Base-by-base conservation (phyloP, 1,284 basidiomycete genomes). In the Apiotrichum porosum region DNA sequence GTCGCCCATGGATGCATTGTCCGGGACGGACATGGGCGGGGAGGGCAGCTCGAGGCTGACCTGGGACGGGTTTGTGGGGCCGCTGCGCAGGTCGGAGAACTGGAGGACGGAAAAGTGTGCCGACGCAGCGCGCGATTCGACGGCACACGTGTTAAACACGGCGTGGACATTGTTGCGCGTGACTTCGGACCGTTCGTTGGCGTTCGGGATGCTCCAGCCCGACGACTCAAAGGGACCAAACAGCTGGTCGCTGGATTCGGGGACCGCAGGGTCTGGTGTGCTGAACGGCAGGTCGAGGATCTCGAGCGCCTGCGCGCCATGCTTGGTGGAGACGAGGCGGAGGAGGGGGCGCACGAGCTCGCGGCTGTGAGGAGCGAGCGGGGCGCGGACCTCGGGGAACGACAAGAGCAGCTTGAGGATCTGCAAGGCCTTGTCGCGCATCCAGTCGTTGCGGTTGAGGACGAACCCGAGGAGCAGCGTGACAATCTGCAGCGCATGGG, bases 331-430 rank as follows among this genome's bases (percentile, higher is more conserved):
- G 13, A 95, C 78, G 22, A 95, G 79, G 22, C 89, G 83, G 28
- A 97, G 76, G 18, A 97, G 76, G 0, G 93, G 93, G 83, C 91
- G 91, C 19, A 95, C 79, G 18, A 94, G 77, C 66, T 94, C 92
- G 0, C 86, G 85, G 1, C 87, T 86, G 30, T 91, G 77, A 0
- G 82, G 77, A 46, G 85, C 83, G 10, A 90, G 79, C 18, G 83
- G 81, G 44, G 79, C 83, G 51, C 84, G 78, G 0, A 86, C 84
- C 60, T 92, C 88, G 34, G 87, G 79, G 56, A 86, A 86, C 64
- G 89, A 86, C 68, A 95, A 88, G 14, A 95, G 78, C 35, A 88
- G 81, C 71, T 93, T 91, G 53, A 97, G 79, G 22, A 94, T 83
- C 64, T 90, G 86, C 81, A 97, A 84, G 6, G 84, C 78, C 57